Evolutionary conservation across 148 eudicot species (phyloP), one percentile per base, ranked within the genome.

Genomic region (Chenopodium berlandieri): DNA sequence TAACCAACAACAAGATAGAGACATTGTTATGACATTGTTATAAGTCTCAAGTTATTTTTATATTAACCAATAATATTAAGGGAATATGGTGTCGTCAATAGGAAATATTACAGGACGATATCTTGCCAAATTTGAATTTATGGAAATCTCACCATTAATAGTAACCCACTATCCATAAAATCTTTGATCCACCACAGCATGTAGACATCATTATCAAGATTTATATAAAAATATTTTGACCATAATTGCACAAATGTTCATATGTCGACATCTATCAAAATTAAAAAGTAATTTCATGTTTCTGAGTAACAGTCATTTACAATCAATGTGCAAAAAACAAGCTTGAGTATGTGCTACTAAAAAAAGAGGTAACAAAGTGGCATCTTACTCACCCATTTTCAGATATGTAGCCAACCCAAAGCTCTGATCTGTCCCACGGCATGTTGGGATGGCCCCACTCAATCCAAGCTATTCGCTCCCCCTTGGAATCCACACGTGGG

Each of bases 361-460:
- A 16, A 46, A 10, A 40, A 6, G 44, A 40, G 44, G 54, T 12
- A 76, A 31, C 64, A 76, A 75, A 60, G 40, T 52, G 54, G 67
- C 73, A 40, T 31, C 62, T 14, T 44, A 75, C 92, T 86, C 85
- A 94, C 99, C 98, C 95, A 50, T 88, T 84, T 80, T 91, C 92
- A 77, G 97, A 90, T 77, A 95, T 87, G 86, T 90, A 92, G 79
- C 99, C 99, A 82, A 95, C 99, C 99, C 99, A 95, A 84, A 95
- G 97, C 83, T 92, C 90, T 82, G 98, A 92, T 84, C 83, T 92
- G 82, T 95, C 99, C 99, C 99, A 94, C 69, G 94, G 97, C 99
- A 95, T 91, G 90, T 94, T 94, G 79, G 97, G 99, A 84, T 95
- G 98, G 47, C 89, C 79, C 99, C 99, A 95, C 67, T 95, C 94